Conservation (phyloP, 2,329 filamentous ascomycete genomes). For the Allantophomopsis cytisporea region DNA sequence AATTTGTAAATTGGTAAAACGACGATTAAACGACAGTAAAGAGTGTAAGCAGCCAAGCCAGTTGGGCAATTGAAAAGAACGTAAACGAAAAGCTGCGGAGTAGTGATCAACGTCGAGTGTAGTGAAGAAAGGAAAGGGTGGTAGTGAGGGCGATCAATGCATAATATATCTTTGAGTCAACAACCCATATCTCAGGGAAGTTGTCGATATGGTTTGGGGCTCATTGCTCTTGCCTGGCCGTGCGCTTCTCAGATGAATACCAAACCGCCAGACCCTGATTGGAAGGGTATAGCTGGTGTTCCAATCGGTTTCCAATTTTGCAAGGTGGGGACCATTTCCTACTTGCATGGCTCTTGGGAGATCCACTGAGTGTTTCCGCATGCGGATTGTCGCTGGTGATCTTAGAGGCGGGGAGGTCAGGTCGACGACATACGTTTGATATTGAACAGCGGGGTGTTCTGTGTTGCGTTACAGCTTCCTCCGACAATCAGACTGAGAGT, state of each 20-base stretch:
- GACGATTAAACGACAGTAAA: slow-evolving; percentile 17
- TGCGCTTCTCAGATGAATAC: background rate
- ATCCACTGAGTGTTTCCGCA: slow-evolving; percentile 13
- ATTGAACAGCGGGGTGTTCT: too few relatives aligned
- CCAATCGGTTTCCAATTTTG: slow-evolving; percentile 20
- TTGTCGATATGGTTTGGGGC: background rate
- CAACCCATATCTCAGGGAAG: background rate
- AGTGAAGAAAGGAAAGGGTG: slow-evolving; percentile 11
- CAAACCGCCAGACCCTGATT: slow-evolving; percentile 3
- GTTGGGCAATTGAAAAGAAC: slow-evolving; percentile 33
- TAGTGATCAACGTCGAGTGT: slow-evolving; percentile 19
- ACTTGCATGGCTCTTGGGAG: slow-evolving; percentile 16
- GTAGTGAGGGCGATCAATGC: slow-evolving; percentile 4
- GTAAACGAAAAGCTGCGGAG: slow-evolving; percentile 20
- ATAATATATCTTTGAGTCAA: slow-evolving; percentile 1
- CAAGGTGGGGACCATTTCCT: slow-evolving; percentile 9
- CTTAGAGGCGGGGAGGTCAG: slow-evolving; percentile 9
- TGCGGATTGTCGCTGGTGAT: slow-evolving; percentile 17
- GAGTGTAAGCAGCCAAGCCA: slow-evolving; percentile 40
- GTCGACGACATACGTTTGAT: too few relatives aligned
- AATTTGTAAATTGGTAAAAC: too few relatives aligned
- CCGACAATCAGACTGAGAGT: too few relatives aligned
- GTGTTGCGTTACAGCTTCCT: too few relatives aligned
- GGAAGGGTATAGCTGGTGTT: slow-evolving; percentile 12
- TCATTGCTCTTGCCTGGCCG: background rate